Conservation (phyloP, 1,284 basidiomycete species). For the Filobasidium uniguttulatum region DNA sequence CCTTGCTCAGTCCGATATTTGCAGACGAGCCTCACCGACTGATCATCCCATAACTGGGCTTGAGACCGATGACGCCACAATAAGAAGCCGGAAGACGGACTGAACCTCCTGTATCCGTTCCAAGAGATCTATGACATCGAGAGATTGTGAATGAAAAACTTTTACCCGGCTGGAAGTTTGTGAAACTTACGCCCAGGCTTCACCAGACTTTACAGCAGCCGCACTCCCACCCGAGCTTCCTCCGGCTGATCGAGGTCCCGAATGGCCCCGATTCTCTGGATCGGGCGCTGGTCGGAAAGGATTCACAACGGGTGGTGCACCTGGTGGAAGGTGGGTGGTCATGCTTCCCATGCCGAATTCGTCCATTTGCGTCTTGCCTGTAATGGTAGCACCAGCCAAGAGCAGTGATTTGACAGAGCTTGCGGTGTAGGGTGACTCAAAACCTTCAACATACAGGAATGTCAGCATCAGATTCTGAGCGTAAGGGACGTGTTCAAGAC, state of each 20-base stretch:
- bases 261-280: slow-evolving; percentile 15
- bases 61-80: slow-evolving; percentile 80
- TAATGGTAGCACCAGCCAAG: slow-evolving; percentile 53
- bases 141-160: background rate
- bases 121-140: slow-evolving; percentile 52
- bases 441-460: slow-evolving; percentile 44
- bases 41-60: slow-evolving; percentile 86
- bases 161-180: background rate
- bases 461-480: background rate
- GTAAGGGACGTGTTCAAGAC: slow-evolving; percentile 11
- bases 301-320: slow-evolving; percentile 51
- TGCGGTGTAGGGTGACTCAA: slow-evolving; percentile 70
- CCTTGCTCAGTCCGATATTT: background rate
- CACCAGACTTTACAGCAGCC: slow-evolving; percentile 43
- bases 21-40: slow-evolving; percentile 47
- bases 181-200: slow-evolving; percentile 59
- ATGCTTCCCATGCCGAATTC: slow-evolving; percentile 94
- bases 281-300: slow-evolving; percentile 41
- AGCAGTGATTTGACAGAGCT: slow-evolving; percentile 60
- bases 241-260: slow-evolving; percentile 51
- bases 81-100: slow-evolving; percentile 84
- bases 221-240: slow-evolving; percentile 42
- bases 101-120: slow-evolving; percentile 92
- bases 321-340: slow-evolving; percentile 20
- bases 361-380: slow-evolving; percentile 89